A percentile compares a stretch with the other conserved stretches of the same genome.
phyloP scores from a whole-genome alignment of 2,329 filamentous ascomycete genomes.

The Monascus ruber region DNA sequence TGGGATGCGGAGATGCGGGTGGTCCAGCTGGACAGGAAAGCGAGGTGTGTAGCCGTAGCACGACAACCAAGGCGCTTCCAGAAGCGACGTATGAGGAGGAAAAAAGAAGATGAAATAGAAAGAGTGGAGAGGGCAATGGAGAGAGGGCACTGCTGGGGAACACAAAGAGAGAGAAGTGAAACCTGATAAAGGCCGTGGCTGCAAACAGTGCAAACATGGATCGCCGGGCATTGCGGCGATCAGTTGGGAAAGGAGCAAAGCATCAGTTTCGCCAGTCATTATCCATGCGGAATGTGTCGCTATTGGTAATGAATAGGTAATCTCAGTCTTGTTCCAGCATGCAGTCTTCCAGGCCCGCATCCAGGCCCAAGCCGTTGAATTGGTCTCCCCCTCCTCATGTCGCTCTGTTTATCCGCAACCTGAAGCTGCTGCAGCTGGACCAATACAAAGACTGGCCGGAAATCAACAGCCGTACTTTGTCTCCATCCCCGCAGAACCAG shows the following conservation, averaged over 20 bases:
- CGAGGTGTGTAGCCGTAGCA: too few relatives aligned
- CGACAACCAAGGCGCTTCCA: neutral
- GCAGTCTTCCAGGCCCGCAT: conserved; percentile 18
- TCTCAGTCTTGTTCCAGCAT: conserved; percentile 12
- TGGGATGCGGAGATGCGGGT: neutral
- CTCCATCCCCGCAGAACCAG: conserved; percentile 58
- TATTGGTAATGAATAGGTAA: neutral
- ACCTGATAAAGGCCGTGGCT: neutral
- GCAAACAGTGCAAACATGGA: neutral
- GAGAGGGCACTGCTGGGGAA: neutral
- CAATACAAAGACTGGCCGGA: conserved; percentile 65
- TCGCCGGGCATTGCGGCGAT: too few relatives aligned
- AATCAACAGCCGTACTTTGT: conserved; percentile 60
- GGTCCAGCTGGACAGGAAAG: too few relatives aligned
- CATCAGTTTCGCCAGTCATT: conserved; percentile 2
- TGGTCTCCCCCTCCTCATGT: conserved; percentile 42
- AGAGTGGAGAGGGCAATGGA: neutral
- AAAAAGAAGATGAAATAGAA: conserved; percentile 1
- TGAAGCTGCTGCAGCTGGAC: conserved; percentile 74
- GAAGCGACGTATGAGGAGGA: neutral
- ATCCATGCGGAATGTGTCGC: conserved; percentile 12
- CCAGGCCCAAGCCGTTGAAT: conserved; percentile 19
- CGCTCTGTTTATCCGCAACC: conserved; percentile 65
- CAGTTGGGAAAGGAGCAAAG: too few relatives aligned
- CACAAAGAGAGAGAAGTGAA: neutral